Conservation (phyloP, 176 grass and related monocot genomes). For the maize (Zea mays) region Zm-B73-REFERENCE-NAM-5.0 NC_050104.1:155947501-155948000, state of each 20-base stretch:
- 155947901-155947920: constrained; percentile 79
- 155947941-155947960: constrained; percentile 95
- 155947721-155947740: constrained; percentile 12
- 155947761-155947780: constrained; percentile 7
- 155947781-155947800: background rate
- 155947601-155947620: constrained; percentile 40
- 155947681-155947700: constrained; percentile 6
- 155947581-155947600: constrained; percentile 5
- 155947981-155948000: constrained; percentile 87
- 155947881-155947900: constrained; percentile 96
- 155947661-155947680: constrained; percentile 98
- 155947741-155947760: background rate
- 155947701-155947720: background rate
- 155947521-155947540: constrained; percentile 96
- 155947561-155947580: background rate
- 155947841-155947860: constrained; percentile 65
- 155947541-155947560: constrained; percentile 56
- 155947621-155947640: constrained; percentile 90
- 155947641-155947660: constrained; percentile 87
- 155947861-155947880: constrained; percentile 96
- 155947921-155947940: constrained; percentile 76
- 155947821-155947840: constrained; percentile 13
- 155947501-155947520: constrained; percentile 88
- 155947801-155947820: background rate
- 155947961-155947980: constrained; percentile 90